Conservation (phyloP, 306 rosid genomes). For the Vigna hirtella region DNA sequence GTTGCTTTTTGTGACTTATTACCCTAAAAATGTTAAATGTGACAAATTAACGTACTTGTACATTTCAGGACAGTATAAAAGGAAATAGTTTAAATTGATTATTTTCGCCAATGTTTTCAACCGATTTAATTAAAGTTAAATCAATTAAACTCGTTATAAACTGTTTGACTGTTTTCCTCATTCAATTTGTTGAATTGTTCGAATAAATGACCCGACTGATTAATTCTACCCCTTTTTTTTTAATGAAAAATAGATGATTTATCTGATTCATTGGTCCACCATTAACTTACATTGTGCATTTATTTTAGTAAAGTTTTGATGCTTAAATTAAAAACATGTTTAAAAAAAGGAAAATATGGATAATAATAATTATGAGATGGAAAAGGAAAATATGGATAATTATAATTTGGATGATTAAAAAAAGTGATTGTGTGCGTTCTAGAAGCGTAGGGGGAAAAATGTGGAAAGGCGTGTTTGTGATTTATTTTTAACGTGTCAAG, state of each 20-base stretch:
- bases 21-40: too few relatives aligned
- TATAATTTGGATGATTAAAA: too few relatives aligned
- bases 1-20: too few relatives aligned
- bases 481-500: slow-evolving; percentile 17
- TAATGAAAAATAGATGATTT: not conserved
- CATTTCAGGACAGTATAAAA: too few relatives aligned
- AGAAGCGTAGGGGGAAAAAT: not conserved
- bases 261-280: too few relatives aligned
- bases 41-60: too few relatives aligned
- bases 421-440: not conserved
- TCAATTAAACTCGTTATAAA: not conserved
- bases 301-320: not conserved
- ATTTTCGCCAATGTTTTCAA: too few relatives aligned
- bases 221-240: not conserved
- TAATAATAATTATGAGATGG: too few relatives aligned
- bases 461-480: slow-evolving; percentile 16
- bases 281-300: not conserved
- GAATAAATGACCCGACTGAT: not conserved
- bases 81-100: too few relatives aligned
- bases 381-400: too few relatives aligned
- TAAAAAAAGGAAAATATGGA: too few relatives aligned
- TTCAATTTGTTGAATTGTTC: not conserved
- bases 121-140: not conserved
- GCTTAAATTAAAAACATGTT: not conserved
- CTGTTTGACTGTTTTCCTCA: not conserved